These are phyloP conservation scores for Thielaviopsis euricoi DNA, from an alignment of 2,329 filamentous ascomycete genomes.

Conservation along the genomic window DNA sequence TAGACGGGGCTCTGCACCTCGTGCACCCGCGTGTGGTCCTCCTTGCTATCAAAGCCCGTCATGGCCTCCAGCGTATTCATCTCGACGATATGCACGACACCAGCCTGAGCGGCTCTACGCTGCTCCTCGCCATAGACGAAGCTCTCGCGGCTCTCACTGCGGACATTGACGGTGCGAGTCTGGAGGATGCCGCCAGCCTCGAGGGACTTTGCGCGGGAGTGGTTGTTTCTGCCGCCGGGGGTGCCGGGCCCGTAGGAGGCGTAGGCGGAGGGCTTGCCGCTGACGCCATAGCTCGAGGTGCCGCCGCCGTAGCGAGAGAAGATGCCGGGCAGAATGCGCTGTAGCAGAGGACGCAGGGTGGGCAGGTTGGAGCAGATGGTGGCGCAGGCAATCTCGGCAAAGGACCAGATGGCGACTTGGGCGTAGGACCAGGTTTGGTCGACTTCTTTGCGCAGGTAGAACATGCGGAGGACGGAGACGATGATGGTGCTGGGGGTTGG, in stretches of 20 bases:
- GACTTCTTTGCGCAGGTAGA: conserved; percentile 18
- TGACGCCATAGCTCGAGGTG: background rate
- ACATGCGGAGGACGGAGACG: conserved; percentile 20
- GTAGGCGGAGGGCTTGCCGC: conserved; percentile 1
- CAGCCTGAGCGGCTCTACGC: background rate
- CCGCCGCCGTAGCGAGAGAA: conserved; percentile 3
- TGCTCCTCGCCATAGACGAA: background rate
- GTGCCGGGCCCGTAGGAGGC: background rate
- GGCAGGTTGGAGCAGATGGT: conserved; percentile 25
- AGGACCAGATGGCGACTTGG: conserved; percentile 20
- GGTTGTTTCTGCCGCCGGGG: background rate
- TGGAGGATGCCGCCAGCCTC: conserved; percentile 1
- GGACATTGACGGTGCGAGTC: conserved; percentile 6
- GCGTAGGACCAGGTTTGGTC: conserved; percentile 19
- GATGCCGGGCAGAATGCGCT: conserved; percentile 5
- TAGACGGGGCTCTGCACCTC: background rate
- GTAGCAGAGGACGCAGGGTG: conserved; percentile 20
- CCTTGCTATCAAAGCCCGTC: background rate
- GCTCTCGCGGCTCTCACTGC: conserved; percentile 8
- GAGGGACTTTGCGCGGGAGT: background rate
- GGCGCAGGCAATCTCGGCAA: conserved; percentile 24
- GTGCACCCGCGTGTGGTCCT: background rate
- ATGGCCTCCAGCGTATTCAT: conserved; percentile 1
- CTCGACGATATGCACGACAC: background rate
- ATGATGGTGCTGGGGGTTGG: conserved; percentile 18